These are phyloP conservation scores for Metschnikowia kunwiensis DNA, from an alignment of 805 yeast species.

Conservation along the genomic window DNA sequence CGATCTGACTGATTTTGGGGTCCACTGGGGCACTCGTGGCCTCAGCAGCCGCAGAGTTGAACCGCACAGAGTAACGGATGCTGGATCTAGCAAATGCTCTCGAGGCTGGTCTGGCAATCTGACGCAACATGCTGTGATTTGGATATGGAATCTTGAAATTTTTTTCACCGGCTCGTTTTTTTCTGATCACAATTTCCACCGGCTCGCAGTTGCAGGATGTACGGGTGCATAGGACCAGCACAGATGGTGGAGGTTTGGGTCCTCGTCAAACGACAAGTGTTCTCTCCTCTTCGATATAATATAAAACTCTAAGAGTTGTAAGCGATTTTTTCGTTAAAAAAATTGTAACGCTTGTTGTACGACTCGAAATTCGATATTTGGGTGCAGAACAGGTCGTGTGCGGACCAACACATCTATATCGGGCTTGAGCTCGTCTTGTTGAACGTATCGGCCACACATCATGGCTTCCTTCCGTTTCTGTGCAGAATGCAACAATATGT, in stretches of 20 bases:
- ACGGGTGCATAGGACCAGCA: too few relatives aligned
- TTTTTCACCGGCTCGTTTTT: slow-evolving; percentile 9
- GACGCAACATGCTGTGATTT: slow-evolving; percentile 30
- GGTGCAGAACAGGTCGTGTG: neutral
- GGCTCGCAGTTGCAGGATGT: slow-evolving; percentile 11
- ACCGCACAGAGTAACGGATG: slow-evolving; percentile 34
- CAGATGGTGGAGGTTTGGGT: too few relatives aligned
- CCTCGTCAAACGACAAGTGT: too few relatives aligned
- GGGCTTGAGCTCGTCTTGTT: neutral
- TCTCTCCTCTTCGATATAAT: too few relatives aligned
- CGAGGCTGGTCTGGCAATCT: slow-evolving; percentile 35
- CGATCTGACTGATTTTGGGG: slow-evolving; percentile 84
- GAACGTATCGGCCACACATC: neutral
- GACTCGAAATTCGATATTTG: too few relatives aligned
- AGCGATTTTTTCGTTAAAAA: too few relatives aligned
- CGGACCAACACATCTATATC: neutral
- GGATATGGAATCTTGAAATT: slow-evolving; percentile 13
- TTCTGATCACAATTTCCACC: slow-evolving; percentile 3
- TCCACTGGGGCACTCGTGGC: slow-evolving; percentile 54
- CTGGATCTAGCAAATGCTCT: slow-evolving; percentile 31
- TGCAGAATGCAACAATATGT: slow-evolving; percentile 96
- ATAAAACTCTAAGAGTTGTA: too few relatives aligned
- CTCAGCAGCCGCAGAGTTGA: slow-evolving; percentile 46
- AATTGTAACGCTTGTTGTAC: too few relatives aligned
- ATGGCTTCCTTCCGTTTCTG: slow-evolving; percentile 97